phyloP scores from a whole-genome alignment of 2,329 filamentous ascomycete genomes.

The Cercospora nicotianae region DNA sequence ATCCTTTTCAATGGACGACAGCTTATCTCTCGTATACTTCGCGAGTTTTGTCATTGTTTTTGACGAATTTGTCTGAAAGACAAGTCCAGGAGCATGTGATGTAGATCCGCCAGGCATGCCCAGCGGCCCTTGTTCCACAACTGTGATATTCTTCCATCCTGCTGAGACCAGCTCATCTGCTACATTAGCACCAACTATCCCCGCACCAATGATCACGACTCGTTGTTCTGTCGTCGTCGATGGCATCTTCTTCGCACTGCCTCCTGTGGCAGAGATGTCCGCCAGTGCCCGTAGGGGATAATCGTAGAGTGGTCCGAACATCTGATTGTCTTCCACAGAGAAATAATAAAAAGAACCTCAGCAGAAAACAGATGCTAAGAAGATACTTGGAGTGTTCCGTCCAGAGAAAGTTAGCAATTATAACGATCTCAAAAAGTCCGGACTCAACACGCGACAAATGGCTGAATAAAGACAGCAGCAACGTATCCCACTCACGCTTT shows the following conservation, averaged over 20 bases:
- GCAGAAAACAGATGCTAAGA: background rate
- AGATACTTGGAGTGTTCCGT: background rate
- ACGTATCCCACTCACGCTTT: background rate
- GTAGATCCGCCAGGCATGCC: conserved; percentile 65
- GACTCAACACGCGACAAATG: background rate
- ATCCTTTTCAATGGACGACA: conserved; percentile 54
- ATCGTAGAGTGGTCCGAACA: conserved; percentile 12
- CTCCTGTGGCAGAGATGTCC: background rate
- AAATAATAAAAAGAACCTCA: background rate
- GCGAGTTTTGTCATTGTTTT: conserved; percentile 61
- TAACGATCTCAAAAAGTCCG: background rate
- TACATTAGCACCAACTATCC: conserved; percentile 64
- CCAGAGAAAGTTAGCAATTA: background rate
- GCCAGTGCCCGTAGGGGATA: conserved; percentile 5
- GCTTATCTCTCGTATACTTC: conserved; percentile 62
- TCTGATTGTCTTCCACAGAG: background rate
- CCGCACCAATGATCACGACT: conserved; percentile 63
- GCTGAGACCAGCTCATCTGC: conserved; percentile 63
- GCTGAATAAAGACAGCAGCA: conserved; percentile 6
- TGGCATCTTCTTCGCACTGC: conserved; percentile 36
- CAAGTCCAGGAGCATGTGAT: conserved; percentile 64
- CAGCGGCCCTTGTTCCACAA: conserved; percentile 64
- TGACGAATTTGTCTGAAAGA: conserved; percentile 62
- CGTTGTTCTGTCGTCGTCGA: conserved; percentile 24
- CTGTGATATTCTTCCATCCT: conserved; percentile 65